Conservation (phyloP, 1,139 yeast genomes). For the Candida sp. region DNA sequence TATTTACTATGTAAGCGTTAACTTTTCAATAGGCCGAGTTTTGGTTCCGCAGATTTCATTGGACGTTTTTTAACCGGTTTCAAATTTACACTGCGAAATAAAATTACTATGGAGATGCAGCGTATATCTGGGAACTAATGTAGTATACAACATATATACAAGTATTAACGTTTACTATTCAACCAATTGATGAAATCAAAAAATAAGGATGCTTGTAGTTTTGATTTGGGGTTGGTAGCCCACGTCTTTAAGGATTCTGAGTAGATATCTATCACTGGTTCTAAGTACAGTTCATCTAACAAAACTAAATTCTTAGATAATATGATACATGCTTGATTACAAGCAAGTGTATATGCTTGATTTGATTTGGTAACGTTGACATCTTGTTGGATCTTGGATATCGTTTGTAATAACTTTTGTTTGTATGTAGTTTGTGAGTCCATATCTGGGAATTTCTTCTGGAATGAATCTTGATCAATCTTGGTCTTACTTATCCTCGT, state of each 20-base stretch:
- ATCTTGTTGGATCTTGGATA: constrained; percentile 37
- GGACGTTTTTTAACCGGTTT: not conserved
- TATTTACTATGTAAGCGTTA: not conserved
- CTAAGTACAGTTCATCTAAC: constrained; percentile 27
- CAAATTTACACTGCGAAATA: not conserved
- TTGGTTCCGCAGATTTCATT: constrained; percentile 1
- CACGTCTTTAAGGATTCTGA: constrained; percentile 54
- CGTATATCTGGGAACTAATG: constrained; percentile 4
- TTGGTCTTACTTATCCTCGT: constrained; percentile 57
- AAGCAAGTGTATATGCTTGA: constrained; percentile 51
- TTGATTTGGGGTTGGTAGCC: constrained; percentile 48
- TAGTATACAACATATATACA: not conserved
- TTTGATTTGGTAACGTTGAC: constrained; percentile 39
- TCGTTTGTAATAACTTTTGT: constrained; percentile 16
- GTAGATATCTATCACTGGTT: constrained; percentile 53
- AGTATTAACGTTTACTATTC: constrained; percentile 33
- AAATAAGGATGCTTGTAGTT: constrained; percentile 60
- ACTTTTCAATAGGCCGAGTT: constrained; percentile 1
- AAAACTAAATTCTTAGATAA: constrained; percentile 53
- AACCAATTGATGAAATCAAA: constrained; percentile 84
- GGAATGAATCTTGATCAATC: constrained; percentile 19
- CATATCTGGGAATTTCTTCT: constrained; percentile 14
- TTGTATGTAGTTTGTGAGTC: constrained; percentile 14
- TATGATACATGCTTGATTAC: constrained; percentile 61
- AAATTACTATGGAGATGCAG: not conserved